Evolutionary conservation across 2,329 filamentous ascomycete genomes (phyloP).

Genomic region (Amphichorda felina): DNA sequence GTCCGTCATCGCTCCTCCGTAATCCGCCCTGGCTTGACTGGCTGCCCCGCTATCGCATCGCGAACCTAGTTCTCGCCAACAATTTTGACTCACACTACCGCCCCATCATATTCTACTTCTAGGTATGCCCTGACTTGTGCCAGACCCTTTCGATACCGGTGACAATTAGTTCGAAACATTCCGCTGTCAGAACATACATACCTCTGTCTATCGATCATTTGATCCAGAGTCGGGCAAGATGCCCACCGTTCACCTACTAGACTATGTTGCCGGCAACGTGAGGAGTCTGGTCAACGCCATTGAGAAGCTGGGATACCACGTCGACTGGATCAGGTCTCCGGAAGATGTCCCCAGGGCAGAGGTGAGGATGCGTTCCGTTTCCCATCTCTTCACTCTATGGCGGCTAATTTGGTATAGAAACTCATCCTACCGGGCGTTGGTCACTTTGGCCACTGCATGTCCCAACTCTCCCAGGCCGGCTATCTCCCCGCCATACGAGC

Average conservation of each 20-base stretch:
- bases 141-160: background rate
- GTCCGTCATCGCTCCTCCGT: background rate
- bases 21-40: no score
- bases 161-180: background rate
- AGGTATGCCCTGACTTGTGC: background rate
- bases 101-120: no score
- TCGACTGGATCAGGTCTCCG: slow-evolving; percentile 83
- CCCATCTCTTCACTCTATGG: no score
- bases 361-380: slow-evolving; percentile 45
- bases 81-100: background rate
- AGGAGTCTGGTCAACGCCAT: slow-evolving; percentile 95
- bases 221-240: slow-evolving; percentile 35
- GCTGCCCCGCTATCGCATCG: slow-evolving; percentile 1
- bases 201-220: background rate
- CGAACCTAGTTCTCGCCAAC: background rate
- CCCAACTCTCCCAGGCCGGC: slow-evolving; percentile 68
- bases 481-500: slow-evolving; percentile 73
- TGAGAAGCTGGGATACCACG: slow-evolving; percentile 84
- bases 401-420: slow-evolving; percentile 52
- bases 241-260: slow-evolving; percentile 65
- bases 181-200: background rate
- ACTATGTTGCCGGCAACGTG: slow-evolving; percentile 95
- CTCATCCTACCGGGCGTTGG: slow-evolving; percentile 93
- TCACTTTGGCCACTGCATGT: slow-evolving; percentile 93
- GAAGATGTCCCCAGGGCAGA: slow-evolving; percentile 77